These are phyloP conservation scores for Calonectria fujianensis DNA, from an alignment of 2,329 filamentous ascomycete genomes.

Conservation along the genomic window DNA sequence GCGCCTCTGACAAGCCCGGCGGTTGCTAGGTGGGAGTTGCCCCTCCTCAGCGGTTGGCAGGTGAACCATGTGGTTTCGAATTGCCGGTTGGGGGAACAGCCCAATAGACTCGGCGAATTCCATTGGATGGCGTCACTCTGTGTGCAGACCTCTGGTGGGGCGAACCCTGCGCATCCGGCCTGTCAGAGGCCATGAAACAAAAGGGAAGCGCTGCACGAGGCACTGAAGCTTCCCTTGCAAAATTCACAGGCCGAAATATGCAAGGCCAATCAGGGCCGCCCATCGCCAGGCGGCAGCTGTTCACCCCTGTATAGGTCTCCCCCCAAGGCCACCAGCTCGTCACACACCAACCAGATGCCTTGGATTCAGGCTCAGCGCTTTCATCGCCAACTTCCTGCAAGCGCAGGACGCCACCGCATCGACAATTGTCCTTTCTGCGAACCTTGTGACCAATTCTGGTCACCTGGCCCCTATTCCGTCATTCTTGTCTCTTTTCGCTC, in stretches of 20 bases:
- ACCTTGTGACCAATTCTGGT: constrained; percentile 9
- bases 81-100: constrained; percentile 27
- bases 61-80: constrained; percentile 40
- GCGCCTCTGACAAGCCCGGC: background rate
- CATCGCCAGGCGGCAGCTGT: constrained; percentile 7
- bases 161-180: background rate
- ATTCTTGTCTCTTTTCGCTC: constrained; percentile 20
- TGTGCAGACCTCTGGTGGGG: constrained; percentile 17
- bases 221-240: background rate
- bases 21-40: constrained; percentile 40
- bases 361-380: background rate
- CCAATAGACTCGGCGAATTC: constrained; percentile 34
- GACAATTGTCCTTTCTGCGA: background rate
- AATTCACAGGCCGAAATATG: background rate
- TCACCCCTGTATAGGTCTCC: background rate
- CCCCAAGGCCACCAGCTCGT: background rate
- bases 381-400: constrained; percentile 10
- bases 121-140: constrained; percentile 37
- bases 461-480: constrained; percentile 5
- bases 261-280: constrained; percentile 25
- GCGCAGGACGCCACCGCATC: constrained; percentile 13
- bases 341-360: background rate
- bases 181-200: constrained; percentile 13
- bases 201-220: constrained; percentile 34
- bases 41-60: constrained; percentile 50